phyloP scores from a whole-genome alignment of 2,329 filamentous ascomycete species.

The Penicillium aurantiogriseum region DNA sequence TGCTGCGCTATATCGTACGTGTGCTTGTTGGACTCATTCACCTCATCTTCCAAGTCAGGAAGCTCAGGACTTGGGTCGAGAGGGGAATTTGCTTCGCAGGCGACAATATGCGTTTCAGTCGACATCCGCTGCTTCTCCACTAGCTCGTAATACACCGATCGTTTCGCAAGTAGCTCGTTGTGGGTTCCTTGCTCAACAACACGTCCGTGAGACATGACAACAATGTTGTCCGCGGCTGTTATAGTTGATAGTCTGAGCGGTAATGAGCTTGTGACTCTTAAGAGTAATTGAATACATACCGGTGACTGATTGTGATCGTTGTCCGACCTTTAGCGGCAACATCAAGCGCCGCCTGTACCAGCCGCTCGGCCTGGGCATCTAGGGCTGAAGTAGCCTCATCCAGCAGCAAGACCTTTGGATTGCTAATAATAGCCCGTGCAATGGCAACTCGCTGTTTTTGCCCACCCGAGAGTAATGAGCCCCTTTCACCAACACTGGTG shows the following conservation, averaged over 20 bases:
- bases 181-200: background rate
- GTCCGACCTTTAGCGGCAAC: constrained; percentile 81
- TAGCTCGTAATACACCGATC: background rate
- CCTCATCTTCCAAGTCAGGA: background rate
- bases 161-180: background rate
- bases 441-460: constrained; percentile 98
- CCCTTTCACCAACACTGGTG: constrained; percentile 31
- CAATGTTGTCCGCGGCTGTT: background rate
- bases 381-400: constrained; percentile 94
- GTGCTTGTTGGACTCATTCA: background rate
- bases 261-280: background rate
- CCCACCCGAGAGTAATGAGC: constrained; percentile 79
- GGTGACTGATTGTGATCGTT: constrained; percentile 93
- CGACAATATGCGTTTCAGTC: constrained; percentile 21
- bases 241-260: background rate
- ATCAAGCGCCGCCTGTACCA: constrained; percentile 92
- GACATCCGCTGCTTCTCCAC: background rate
- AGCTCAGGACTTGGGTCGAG: background rate
- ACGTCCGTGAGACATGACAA: background rate
- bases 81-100: constrained; percentile 18
- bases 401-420: constrained; percentile 86
- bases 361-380: constrained; percentile 90
- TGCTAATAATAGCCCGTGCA: constrained; percentile 82
- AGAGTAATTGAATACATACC: constrained; percentile 35
- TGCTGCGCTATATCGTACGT: background rate